Base-by-base conservation (phyloP, 257 asterid genomes). In the Lantana camara region DNA sequence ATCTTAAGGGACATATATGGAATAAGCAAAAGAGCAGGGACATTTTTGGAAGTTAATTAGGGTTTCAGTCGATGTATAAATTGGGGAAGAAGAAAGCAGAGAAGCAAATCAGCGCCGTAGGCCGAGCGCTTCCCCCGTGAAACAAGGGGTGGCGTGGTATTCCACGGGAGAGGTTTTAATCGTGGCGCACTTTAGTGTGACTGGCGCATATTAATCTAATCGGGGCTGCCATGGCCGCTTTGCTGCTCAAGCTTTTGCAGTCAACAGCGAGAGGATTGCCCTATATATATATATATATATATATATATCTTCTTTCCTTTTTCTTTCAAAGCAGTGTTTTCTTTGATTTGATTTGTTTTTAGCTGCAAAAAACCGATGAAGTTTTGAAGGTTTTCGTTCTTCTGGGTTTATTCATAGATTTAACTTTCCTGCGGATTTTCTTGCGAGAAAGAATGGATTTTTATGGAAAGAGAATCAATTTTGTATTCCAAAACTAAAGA, bases 181-280 rank as follows among this genome's bases (percentile, higher is more conserved):
- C 87, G 87, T 86, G 91, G 91, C 89, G 89, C 91, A 83, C 89
- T 41, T 47, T 70, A 15, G 85, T 86, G 95, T 50, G 91, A 81
- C 64, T 57, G 91, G 95, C 88, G 91, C 75, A 86, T 38, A 83
- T 63, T 24, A 79, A 61, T 58, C 13, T 4, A 5, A 27, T 32
- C 57, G 67, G 85, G 87, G 73, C 16, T 57, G 68, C 85, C 86
- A 54, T 64, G 68, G 46, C 67, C 82, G 82, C 84, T 85, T 73
- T 73, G 79, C 82, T 80, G 90, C 83, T 42, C 14, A 32, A 61
- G 59, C 20, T 37, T 17, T 9, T 72, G 85, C 90, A 78, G 83
- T 8, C 54, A 29, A 68, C 24, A 76, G 95, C 90, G 79, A 58
- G 2, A 6, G 76, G 79, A 68, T 47, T 52, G 80, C 88, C 90